Evolutionary conservation across 23 red algal genomes (phyloP).

Genomic region (Gracilaria gracilis): DNA sequence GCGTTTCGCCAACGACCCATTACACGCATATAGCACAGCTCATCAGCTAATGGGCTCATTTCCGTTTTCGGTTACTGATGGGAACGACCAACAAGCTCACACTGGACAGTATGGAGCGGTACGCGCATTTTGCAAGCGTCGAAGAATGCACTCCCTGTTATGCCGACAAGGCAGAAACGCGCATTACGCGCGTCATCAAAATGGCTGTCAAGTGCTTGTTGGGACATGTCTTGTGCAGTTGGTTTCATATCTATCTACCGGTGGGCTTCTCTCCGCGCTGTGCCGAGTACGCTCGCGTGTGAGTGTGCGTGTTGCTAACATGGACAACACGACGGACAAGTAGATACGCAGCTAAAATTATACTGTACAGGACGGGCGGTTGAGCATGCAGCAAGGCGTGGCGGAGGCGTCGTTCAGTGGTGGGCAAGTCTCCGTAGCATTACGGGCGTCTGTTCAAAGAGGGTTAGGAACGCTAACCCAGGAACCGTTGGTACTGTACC

Average conservation of each 20-base stretch:
- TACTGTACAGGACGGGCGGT: too few relatives aligned
- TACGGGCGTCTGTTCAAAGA: too few relatives aligned
- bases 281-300: neutral
- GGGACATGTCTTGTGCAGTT: neutral
- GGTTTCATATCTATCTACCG: too few relatives aligned
- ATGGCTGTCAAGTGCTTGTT: neutral
- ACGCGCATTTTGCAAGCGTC: neutral
- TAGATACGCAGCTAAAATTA: too few relatives aligned
- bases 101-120: neutral
- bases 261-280: too few relatives aligned
- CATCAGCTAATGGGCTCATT: neutral
- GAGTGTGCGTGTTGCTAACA: neutral
- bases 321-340: neutral
- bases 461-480: too few relatives aligned
- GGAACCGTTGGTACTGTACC: too few relatives aligned
- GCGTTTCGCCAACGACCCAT: neutral
- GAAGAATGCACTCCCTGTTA: neutral
- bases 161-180: neutral
- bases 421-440: too few relatives aligned
- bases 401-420: too few relatives aligned
- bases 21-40: neutral
- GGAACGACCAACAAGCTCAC: too few relatives aligned
- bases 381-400: too few relatives aligned
- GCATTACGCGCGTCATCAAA: neutral
- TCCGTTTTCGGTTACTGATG: neutral